Base-by-base conservation (phyloP, 306 rosid genomes). In the Cyclanthera cordifolia region DNA sequence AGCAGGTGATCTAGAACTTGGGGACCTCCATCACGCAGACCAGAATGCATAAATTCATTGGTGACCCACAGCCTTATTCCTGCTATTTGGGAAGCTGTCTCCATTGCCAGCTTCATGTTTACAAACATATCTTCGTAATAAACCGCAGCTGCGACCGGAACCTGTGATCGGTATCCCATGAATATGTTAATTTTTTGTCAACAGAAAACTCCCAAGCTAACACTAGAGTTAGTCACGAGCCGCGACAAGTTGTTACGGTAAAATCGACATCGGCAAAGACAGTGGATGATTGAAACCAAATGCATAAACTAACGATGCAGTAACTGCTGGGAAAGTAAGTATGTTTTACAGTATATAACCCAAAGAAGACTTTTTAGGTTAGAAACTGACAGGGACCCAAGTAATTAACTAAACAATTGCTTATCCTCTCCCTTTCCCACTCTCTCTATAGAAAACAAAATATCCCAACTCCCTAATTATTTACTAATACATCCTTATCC, bases 41-140 rank as follows among this genome's bases (percentile, higher is more conserved):
- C 99, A 58, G 99, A 93, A 86, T 90, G 99, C 99, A 90, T 87
- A 77, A 76, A 90, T 76, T 93, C 97, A 4, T 90, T 93, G 11
- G 91, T 90, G 71, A 93, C 72, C 95, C 95, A 93, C 60, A 77
- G 80, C 77, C 96, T 85, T 69, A 88, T 85, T 79, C 91, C 95
- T 16, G 83, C 90, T 56, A 93, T 90, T 61, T 90, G 85, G 63
- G 95, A 74, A 79, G 95, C 95, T 32, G 99, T 88, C 82, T 93
- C 90, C 88, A 41, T 82, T 43, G 74, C 80, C 74, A 90, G 63
- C 80, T 87, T 93, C 75, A 93, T 88, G 79, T 77, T 88, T 41
- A 93, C 99, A 19, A 72, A 87, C 79, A 85, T 54, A 70, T 93
- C 99, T 53, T 93, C 99, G 15, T 86, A 88, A 76, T 90, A 93